Percentiles rank a stretch among this genome's conserved stretches.
Conservation (phyloP, 1,284 basidiomycete genomes). For the Austroboletus niveus region DNA sequence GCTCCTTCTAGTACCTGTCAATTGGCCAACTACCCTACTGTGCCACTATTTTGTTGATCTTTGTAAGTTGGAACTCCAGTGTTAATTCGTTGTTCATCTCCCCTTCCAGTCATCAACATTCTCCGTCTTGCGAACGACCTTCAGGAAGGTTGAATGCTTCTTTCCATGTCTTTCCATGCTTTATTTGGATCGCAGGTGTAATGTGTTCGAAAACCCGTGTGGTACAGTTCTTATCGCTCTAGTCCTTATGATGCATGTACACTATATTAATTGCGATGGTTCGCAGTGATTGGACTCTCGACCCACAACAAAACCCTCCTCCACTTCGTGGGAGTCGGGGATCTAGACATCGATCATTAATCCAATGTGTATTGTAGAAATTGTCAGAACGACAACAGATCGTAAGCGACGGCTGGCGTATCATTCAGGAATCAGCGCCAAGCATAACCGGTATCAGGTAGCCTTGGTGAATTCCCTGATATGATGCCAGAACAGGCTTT, state of each 20-base stretch:
- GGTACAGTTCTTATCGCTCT: slow-evolving; percentile 9
- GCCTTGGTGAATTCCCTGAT: slow-evolving; percentile 52
- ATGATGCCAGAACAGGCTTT: slow-evolving; percentile 57
- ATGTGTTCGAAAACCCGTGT: not conserved
- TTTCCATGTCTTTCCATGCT: too few species aligned
- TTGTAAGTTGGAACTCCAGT: slow-evolving; percentile 44
- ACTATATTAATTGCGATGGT: slow-evolving; percentile 14
- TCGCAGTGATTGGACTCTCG: slow-evolving; percentile 9
- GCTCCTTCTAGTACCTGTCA: not conserved
- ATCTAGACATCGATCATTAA: too few species aligned
- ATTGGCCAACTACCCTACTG: slow-evolving; percentile 2
- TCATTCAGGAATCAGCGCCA: too few species aligned
- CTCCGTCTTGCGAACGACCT: slow-evolving; percentile 66
- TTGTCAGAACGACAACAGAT: too few species aligned
- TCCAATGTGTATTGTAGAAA: too few species aligned
- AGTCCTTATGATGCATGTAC: slow-evolving; percentile 11
- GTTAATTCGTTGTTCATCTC: not conserved
- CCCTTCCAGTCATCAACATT: slow-evolving; percentile 65
- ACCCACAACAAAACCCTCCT: not conserved
- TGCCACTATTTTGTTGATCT: slow-evolving; percentile 66
- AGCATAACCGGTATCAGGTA: not conserved
- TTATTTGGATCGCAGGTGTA: not conserved
- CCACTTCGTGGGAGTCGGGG: too few species aligned
- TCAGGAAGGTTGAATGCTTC: slow-evolving; percentile 36
- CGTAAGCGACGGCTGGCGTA: too few species aligned